A percentile compares a stretch with the other conserved stretches of the same genome.
phyloP scores from a whole-genome alignment of 805 yeast genomes.

The Brettanomyces nanus region DNA sequence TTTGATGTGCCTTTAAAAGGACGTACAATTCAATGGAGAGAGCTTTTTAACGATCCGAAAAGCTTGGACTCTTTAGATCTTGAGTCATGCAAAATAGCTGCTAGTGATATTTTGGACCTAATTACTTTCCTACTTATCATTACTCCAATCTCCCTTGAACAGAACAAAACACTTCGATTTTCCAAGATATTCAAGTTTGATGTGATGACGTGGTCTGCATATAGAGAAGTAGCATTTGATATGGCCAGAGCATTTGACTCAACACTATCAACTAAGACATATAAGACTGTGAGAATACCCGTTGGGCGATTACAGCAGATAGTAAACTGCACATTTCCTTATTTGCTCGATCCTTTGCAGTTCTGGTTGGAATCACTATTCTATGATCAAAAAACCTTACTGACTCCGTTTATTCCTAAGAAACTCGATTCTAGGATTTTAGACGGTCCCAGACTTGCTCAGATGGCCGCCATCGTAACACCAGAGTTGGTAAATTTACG shows the following conservation, averaged over 20 bases:
- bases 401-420: conserved; percentile 1
- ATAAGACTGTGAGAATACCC: conserved; percentile 18
- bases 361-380: conserved; percentile 36
- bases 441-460: conserved; percentile 28
- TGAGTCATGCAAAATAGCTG: conserved; percentile 14
- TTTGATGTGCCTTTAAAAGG: neutral
- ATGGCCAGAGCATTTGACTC: conserved; percentile 44
- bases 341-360: conserved; percentile 36
- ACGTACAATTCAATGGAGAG: neutral
- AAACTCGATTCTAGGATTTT: conserved; percentile 29
- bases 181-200: conserved; percentile 14
- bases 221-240: conserved; percentile 34
- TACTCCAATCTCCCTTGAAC: conserved; percentile 24
- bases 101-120: conserved; percentile 33
- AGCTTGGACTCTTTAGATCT: no score
- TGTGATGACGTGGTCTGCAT: conserved; percentile 32
- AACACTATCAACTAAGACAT: conserved; percentile 21
- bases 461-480: conserved; percentile 30
- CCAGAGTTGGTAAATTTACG: conserved; percentile 35
- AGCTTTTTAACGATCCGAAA: neutral
- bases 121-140: conserved; percentile 42
- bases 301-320: neutral
- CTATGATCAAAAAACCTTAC: conserved; percentile 8
- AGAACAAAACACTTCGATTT: conserved; percentile 11
- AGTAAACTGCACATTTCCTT: conserved; percentile 31